Base-by-base conservation (phyloP, 2,329 filamentous ascomycete genomes). In the Fusarium sp. region DNA sequence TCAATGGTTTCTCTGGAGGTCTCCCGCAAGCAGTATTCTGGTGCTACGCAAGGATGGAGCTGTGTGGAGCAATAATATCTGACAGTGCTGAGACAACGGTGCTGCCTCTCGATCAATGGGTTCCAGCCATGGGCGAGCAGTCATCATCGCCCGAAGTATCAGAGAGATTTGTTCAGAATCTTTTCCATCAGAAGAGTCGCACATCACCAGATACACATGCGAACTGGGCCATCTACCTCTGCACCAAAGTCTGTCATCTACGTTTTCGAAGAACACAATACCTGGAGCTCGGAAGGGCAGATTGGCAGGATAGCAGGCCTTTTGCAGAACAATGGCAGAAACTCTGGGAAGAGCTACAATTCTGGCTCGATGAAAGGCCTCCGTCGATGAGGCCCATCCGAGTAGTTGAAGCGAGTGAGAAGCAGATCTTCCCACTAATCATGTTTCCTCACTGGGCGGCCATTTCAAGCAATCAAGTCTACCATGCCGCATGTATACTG, bases 21-120 rank as follows among this genome's bases (percentile, higher is more conserved):
- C 83, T 88, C 5, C 82, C 83, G 7, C 86, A 88, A 71, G 87
- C 87, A 0, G 81, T 90, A 0, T 90, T 90, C 70, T 90, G 88
- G 88, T 89, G 87, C 71, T 90, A 88, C 74, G 87, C 86, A 0
- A 82, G 88, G 49, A 90, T 90, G 87, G 88, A 89, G 74, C 74
- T 89, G 4, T 89, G 87, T 67, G 87, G 86, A 38, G 86, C 85
- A 0, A 83, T 90, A 4, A 88, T 90, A 31, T 87, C 87, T 0
- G 82, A 83, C 40, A 85, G 85, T 0, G 85, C 84, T 0, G 83
- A 87, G 49, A 84, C 82, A 20, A 85, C 86, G 0, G 83, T 89
- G 4, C 83, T 89, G 2, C 84, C 84, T 3, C 82, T 88, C 4
- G 80, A 83, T 29, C 85, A 84, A 68, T 89, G 87, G 87, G 80